Evolutionary conservation across 768 basidiomycete genomes (phyloP), one percentile per base, ranked within the genome.

Genomic region (Sporobolomyces phaffii): DNA sequence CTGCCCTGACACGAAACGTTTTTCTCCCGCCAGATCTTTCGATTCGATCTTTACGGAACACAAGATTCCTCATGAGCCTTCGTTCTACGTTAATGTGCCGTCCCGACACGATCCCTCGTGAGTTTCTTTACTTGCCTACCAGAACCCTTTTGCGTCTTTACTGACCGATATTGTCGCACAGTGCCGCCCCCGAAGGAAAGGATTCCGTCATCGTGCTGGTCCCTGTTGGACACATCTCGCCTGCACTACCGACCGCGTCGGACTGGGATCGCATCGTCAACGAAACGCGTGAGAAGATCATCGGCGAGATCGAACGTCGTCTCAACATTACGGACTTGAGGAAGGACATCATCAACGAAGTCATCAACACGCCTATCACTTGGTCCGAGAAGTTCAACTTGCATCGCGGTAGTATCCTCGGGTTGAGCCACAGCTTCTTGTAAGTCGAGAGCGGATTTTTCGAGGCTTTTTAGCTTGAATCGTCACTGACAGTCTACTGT

Each of bases 351-450:
- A 63, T 69, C 24, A 76, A 77, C 74, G 80, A 80, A 66, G 73
- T 73, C 28, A 69, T 80, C 62, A 79, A 79, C 64, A 79, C 78
- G 36, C 79, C 80, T 15, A 61, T 76, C 56, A 79, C 78, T 8
- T 80, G 80, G 80, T 75, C 76, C 56, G 76, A 78, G 47, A 79
- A 78, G 70, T 79, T 80, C 74, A 80, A 80, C 70, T 72, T 80
- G 44, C 77, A 78, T 52, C 77, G 78, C 47, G 80, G 80, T 2
- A 76, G 76, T n/a, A 80, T 80, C 50, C 75, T 80, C 47, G 79
- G 80, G 15, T 74, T 80, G 53, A 69, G 78, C 77, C 74, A 79
- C 70, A 77, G 77, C 45, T 75, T 80, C 56, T 73, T 77, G 24
- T 78, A 75, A 72, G 73, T 76, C n/a, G n/a, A n/a, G n/a, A n/a